Evolutionary conservation across 192 early-diverging fungal species (phyloP), one percentile per base, ranked within the genome.

Genomic region (Entomortierella chlamydospora): DNA sequence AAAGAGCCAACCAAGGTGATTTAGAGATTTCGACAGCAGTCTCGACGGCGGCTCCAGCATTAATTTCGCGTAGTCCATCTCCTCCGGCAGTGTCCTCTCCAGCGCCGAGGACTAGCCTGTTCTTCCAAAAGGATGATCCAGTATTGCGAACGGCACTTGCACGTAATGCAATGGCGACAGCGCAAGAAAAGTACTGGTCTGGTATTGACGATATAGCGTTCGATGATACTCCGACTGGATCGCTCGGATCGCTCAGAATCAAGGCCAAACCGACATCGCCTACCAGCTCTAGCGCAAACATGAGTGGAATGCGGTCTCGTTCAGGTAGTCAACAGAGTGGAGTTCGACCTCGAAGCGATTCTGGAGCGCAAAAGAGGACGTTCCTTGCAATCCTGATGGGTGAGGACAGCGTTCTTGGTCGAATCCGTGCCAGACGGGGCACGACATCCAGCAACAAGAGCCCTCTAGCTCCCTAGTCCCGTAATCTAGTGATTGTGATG

Each of bases 151-250:
- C 76, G 4, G 76, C 76, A 4, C 39, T 79, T 33, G 76, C 76
- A 1, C 53, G 68, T 17, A 79, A 41, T 50, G 76, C 76, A 17
- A 60, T 79, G 68, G 63, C 68, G 5, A 53, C 50, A 37, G 76
- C 76, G 11, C 76, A 79, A 37, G 76, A 79, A 39, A 70, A 64
- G 41, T 79, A 79, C 43, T 79, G 55, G 76, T 79, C 76, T 17
- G 76, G 76, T 15, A 79, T 79, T 41, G 76, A 79, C 9, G 76
- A 79, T 9, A 79, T 79, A 61, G 68, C 76, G 34, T 79, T 79
- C 60, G 76, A 79, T 13, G 55, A 53, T 25, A 42, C 58, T 11
- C 20, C 54, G 0, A 57, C 63, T 20, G 68, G 63, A 45, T 79
- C 54, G 0, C 62, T 57, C 12, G 68, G 63, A 45, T 79, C 76